A percentile compares a stretch with the other conserved stretches of the same genome.
These are phyloP conservation scores for Ustilago hordei DNA, from an alignment of 1,284 basidiomycete genomes.

Conservation along the genomic window DNA sequence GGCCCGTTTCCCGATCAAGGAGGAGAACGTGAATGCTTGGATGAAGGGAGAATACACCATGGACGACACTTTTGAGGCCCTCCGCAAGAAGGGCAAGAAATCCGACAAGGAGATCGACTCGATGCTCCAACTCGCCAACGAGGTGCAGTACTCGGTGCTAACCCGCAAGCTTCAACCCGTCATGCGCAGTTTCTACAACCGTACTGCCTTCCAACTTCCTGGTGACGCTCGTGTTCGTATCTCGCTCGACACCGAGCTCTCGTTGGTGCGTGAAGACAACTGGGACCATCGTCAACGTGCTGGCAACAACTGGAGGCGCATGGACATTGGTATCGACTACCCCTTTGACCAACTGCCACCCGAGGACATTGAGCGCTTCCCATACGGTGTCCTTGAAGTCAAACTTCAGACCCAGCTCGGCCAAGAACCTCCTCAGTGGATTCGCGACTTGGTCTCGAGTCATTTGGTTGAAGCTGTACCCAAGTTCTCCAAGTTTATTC, in stretches of 20 bases:
- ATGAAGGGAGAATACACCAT: constrained; percentile 89
- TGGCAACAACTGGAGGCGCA: constrained; percentile 91
- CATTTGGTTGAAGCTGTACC: constrained; percentile 77
- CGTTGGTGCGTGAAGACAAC: constrained; percentile 93
- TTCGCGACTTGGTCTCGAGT: constrained; percentile 90
- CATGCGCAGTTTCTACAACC: constrained; percentile 98
- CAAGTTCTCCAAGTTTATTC: constrained; percentile 89
- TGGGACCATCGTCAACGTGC: constrained; percentile 87
- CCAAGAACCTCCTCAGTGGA: constrained; percentile 96
- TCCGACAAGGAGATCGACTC: constrained; percentile 89
- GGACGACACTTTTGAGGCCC: constrained; percentile 90
- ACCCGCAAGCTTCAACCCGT: constrained; percentile 84
- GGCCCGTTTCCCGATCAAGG: constrained; percentile 96
- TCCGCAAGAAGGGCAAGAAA: constrained; percentile 93
- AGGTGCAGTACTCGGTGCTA: constrained; percentile 91
- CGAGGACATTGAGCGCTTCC: constrained; percentile 91
- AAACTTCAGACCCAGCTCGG: constrained; percentile 97
- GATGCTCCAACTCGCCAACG: constrained; percentile 95
- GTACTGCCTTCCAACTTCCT: constrained; percentile 97
- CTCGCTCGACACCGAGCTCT: constrained; percentile 95
- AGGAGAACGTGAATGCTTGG: constrained; percentile 93
- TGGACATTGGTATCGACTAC: constrained; percentile 90
- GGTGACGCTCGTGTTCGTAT: constrained; percentile 98
- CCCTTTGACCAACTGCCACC: constrained; percentile 84
- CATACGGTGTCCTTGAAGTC: constrained; percentile 92